Evolutionary conservation across 176 grass and related monocot genomes (phyloP).

Genomic region (Zea luxurians): DNA sequence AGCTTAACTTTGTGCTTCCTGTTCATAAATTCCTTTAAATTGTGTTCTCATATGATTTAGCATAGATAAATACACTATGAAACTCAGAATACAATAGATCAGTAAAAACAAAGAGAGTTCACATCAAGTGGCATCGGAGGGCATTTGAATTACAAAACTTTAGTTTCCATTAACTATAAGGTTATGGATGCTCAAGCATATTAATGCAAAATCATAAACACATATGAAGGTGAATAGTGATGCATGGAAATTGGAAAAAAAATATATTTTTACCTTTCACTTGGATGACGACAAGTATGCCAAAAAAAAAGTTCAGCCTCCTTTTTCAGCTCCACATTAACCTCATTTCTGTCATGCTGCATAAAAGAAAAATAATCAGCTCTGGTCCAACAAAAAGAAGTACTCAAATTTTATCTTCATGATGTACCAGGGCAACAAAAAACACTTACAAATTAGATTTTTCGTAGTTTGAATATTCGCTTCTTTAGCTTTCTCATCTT

Average conservation of each 20-base stretch:
- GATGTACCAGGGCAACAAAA: slow-evolving; percentile 94
- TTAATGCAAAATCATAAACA: slow-evolving; percentile 17
- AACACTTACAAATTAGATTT: too few species aligned
- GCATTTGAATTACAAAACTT: slow-evolving; percentile 31
- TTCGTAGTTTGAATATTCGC: too few species aligned
- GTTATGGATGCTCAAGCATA: slow-evolving; percentile 5
- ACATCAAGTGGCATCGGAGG: slow-evolving; percentile 15
- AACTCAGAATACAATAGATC: neutral
- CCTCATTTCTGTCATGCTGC: slow-evolving; percentile 80
- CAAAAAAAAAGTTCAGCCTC: slow-evolving; percentile 90
- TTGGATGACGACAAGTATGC: slow-evolving; percentile 67
- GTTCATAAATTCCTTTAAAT: too few species aligned
- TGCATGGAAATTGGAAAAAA: slow-evolving; percentile 22
- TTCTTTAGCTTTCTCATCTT: too few species aligned
- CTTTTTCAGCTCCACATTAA: slow-evolving; percentile 80
- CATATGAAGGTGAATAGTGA: slow-evolving; percentile 24
- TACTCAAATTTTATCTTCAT: slow-evolving; percentile 1
- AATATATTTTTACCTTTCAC: slow-evolving; percentile 70
- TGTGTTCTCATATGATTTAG: too few species aligned
- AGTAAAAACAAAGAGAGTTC: slow-evolving; percentile 18
- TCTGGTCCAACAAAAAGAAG: slow-evolving; percentile 14
- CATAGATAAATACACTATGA: slow-evolving; percentile 21
- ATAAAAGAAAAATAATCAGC: slow-evolving; percentile 39
- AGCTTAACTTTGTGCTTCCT: too few species aligned
- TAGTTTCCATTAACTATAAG: slow-evolving; percentile 18